Evolutionary conservation across 2,329 filamentous ascomycete species (phyloP), one percentile per base, ranked within the genome.

Genomic region (Penicillium verrucosum): DNA sequence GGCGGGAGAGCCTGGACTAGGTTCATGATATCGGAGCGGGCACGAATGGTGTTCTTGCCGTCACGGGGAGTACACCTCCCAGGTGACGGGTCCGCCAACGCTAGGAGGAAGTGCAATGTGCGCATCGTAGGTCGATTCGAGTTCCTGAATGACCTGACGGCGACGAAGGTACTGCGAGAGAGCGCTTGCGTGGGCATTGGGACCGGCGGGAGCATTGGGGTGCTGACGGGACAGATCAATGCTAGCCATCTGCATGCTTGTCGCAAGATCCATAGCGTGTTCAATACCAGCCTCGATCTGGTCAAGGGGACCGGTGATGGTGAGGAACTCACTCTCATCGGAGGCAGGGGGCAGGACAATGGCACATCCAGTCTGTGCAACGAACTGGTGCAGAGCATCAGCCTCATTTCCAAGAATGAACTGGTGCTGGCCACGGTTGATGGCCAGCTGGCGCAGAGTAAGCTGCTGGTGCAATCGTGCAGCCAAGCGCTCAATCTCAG

Each of bases 401-500:
- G 90, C 92, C 60, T 87, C 84, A 60, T 93, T 87, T 50, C 93
- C 93, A 61, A 96, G 87, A 69, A 99, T 94, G 79, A 97, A 97
- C 73, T 96, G 92, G 73, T 97, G 94, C 50, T 91, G 87, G 47
- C 90, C 91, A 60, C 88, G 88, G 73, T 93, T 89, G 65, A 97
- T 90, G 6, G 88, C 84, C 41, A 92, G 80, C 73, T 95, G 88
- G 65, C 94, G 86, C 47, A 94, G 80, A 41, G 88, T 85, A 48
- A 97, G 80, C 70, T 90, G 85, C 57, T 85, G 84, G 64, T 88
- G 86, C 23, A 99, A 83, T 69, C 93, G 83, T 59, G 88, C 84
- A 7, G 87, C 90, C 57, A 88, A 84, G 47, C 86, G 85, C 75
- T 97, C 92, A 63, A 97, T 89, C 68, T 90, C 86, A 42, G 88